A percentile compares a stretch with the other conserved stretches of the same genome.
phyloP scores from a whole-genome alignment of 345 rosid genomes.

The Heritiera fomes region DNA sequence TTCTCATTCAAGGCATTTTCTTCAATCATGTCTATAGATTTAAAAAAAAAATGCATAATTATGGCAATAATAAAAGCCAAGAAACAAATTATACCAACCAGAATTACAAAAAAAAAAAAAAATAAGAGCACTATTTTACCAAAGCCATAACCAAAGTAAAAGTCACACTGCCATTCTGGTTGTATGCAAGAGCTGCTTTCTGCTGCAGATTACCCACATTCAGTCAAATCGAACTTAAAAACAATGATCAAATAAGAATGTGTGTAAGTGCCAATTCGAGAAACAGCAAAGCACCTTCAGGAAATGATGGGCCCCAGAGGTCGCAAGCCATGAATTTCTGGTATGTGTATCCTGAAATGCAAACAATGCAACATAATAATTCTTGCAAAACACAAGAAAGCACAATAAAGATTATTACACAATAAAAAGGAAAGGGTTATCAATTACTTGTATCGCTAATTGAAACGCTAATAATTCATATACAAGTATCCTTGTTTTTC shows the following conservation, averaged over 20 bases:
- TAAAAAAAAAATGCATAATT: background rate
- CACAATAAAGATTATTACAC: slow-evolving; percentile 4
- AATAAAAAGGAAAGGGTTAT: background rate
- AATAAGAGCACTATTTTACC: slow-evolving; percentile 35
- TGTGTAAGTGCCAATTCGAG: background rate
- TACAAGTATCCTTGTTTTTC: background rate
- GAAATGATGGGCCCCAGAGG: slow-evolving; percentile 60
- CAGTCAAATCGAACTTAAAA: slow-evolving; percentile 19
- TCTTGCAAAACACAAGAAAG: background rate
- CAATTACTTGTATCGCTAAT: background rate
- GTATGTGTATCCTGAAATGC: slow-evolving; percentile 9
- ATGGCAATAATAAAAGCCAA: background rate
- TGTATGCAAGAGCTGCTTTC: slow-evolving; percentile 29
- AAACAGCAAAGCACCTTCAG: slow-evolving; percentile 26
- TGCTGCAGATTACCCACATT: slow-evolving; percentile 31
- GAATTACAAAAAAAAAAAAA: background rate
- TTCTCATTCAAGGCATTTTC: slow-evolving; percentile 59
- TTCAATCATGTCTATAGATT: slow-evolving; percentile 53
- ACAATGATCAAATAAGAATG: slow-evolving; percentile 1
- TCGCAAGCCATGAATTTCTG: slow-evolving; percentile 44
- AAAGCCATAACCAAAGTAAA: slow-evolving; percentile 46
- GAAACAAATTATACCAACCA: background rate
- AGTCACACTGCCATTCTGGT: slow-evolving; percentile 41
- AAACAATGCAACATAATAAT: background rate
- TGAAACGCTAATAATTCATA: background rate